Conservation (phyloP, 345 rosid genomes). For the Eucalyptus camaldulensis region DNA sequence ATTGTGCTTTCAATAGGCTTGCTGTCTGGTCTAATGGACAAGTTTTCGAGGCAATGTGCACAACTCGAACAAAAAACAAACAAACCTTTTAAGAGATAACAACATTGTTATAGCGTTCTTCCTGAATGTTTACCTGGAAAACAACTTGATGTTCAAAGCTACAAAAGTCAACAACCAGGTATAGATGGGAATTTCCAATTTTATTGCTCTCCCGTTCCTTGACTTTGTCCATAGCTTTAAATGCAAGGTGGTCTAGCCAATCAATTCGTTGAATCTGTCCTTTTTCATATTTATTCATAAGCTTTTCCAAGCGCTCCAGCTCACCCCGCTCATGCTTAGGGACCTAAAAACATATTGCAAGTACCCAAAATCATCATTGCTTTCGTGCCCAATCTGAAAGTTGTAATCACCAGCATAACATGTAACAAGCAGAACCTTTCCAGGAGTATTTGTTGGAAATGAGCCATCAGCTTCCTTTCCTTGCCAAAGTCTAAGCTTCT, state of each 20-base stretch:
- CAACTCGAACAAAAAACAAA: background rate
- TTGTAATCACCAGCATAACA: background rate
- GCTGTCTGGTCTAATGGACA: background rate
- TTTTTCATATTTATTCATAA: conserved; percentile 77
- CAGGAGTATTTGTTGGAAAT: conserved; percentile 71
- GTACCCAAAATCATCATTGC: background rate
- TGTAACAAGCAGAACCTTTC: conserved; percentile 51
- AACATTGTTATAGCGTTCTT: background rate
- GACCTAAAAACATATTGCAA: conserved; percentile 27
- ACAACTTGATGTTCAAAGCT: conserved; percentile 93
- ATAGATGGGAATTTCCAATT: conserved; percentile 59
- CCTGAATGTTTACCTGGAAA: conserved; percentile 49
- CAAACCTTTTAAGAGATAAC: background rate
- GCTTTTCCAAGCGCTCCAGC: conserved; percentile 86
- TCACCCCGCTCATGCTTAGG: conserved; percentile 86
- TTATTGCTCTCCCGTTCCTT: conserved; percentile 66
- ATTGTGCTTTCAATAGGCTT: background rate
- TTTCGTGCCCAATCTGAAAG: background rate
- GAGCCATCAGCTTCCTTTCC: conserved; percentile 93
- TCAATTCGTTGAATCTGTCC: conserved; percentile 80
- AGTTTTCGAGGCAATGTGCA: background rate
- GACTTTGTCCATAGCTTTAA: conserved; percentile 68
- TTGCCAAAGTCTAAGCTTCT: conserved; percentile 88
- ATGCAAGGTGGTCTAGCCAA: conserved; percentile 86
- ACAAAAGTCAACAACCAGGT: conserved; percentile 77